Conservation (phyloP, 129 eudicot species). For the Tanacetum coccineum region DNA sequence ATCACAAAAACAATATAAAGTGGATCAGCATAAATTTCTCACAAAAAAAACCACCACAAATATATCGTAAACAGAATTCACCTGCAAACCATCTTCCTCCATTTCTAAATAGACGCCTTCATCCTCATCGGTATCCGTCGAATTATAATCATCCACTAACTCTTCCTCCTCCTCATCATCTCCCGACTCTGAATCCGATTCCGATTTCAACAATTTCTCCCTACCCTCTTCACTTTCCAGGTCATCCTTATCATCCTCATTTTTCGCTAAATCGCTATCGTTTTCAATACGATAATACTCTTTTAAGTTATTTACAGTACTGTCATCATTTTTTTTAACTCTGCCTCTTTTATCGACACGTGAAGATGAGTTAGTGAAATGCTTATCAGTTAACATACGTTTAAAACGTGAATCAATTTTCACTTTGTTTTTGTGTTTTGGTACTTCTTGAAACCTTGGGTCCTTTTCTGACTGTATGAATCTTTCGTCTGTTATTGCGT, state of each 20-base stretch:
- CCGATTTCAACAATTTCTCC: conserved; percentile 20
- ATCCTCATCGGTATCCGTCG: conserved; percentile 58
- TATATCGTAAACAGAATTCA: neutral
- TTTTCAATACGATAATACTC: conserved; percentile 51
- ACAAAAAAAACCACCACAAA: neutral
- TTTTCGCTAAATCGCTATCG: conserved; percentile 10
- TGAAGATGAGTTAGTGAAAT: conserved; percentile 51
- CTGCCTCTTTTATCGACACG: conserved; percentile 76
- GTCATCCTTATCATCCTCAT: conserved; percentile 2
- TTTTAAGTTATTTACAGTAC: conserved; percentile 38
- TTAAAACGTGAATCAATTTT: conserved; percentile 68
- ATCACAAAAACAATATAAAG: too few relatives aligned
- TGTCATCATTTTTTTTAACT: conserved; percentile 25
- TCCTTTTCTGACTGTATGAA: conserved; percentile 62
- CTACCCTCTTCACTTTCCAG: conserved; percentile 20
- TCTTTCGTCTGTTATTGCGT: conserved; percentile 54
- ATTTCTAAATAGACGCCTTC: conserved; percentile 41
- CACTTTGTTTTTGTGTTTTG: conserved; percentile 57
- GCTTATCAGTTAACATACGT: conserved; percentile 63
- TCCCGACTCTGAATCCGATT: conserved; percentile 27
- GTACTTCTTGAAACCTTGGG: conserved; percentile 73
- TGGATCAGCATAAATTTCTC: too few relatives aligned
- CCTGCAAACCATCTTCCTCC: conserved; percentile 40
- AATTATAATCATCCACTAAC: conserved; percentile 29
- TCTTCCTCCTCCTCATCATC: conserved; percentile 34